Evolutionary conservation across 306 rosid species (phyloP).

Genomic region (Cicer bijugum): DNA sequence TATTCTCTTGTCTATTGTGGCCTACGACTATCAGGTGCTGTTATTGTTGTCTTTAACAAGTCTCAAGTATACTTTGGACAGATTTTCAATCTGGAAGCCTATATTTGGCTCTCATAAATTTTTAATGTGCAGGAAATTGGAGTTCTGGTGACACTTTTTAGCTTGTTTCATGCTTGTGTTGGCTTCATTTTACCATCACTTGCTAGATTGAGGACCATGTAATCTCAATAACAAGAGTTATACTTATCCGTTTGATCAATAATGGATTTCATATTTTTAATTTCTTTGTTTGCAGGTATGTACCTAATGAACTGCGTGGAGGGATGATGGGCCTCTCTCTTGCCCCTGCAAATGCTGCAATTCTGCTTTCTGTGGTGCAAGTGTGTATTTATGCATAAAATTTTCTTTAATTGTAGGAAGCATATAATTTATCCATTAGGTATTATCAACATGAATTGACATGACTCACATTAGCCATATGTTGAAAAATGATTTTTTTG

Average conservation of each 20-base stretch:
- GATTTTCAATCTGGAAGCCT: slow-evolving; percentile 34
- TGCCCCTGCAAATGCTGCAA: slow-evolving; percentile 79
- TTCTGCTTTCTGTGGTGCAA: slow-evolving; percentile 73
- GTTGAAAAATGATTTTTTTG: slow-evolving; percentile 2
- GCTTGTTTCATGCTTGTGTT: slow-evolving; percentile 75
- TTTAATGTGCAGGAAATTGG: slow-evolving; percentile 75
- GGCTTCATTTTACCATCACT: slow-evolving; percentile 87
- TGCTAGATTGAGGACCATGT: slow-evolving; percentile 95
- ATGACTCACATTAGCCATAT: background rate
- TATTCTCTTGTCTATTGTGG: slow-evolving; percentile 64
- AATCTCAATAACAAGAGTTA: slow-evolving; percentile 44
- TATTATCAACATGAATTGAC: slow-evolving; percentile 21
- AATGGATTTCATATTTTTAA: slow-evolving; percentile 36
- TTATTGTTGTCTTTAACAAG: slow-evolving; percentile 29
- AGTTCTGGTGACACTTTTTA: slow-evolving; percentile 70
- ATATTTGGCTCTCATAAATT: slow-evolving; percentile 37
- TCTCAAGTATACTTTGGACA: slow-evolving; percentile 23
- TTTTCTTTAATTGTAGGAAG: slow-evolving; percentile 26
- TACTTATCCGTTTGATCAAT: slow-evolving; percentile 38
- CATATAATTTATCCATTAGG: slow-evolving; percentile 39
- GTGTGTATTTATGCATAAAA: slow-evolving; percentile 53
- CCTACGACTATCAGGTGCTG: slow-evolving; percentile 88
- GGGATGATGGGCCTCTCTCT: slow-evolving; percentile 92
- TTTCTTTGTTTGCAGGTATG: slow-evolving; percentile 67
- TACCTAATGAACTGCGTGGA: slow-evolving; percentile 93